Percentiles rank a stretch among this genome's conserved stretches.
These are phyloP conservation scores for Lathyrus tuberosus DNA, from an alignment of 306 rosid species.

Conservation along the genomic window DNA sequence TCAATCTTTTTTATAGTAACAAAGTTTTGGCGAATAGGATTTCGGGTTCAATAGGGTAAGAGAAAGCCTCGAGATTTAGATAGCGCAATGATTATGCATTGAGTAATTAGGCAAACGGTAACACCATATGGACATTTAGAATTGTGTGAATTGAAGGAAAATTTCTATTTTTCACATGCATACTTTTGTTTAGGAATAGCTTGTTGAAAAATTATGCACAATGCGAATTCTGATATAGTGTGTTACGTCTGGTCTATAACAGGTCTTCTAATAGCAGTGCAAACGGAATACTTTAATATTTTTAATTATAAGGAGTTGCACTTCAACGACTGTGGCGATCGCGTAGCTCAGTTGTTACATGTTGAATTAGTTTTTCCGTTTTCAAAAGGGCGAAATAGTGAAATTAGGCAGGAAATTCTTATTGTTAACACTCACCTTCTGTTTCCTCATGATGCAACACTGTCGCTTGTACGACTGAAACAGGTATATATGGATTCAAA, in stretches of 20 bases:
- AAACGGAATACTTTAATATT: conserved; percentile 51
- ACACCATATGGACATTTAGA: conserved; percentile 20
- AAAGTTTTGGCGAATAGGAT: neutral
- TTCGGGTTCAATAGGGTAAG: neutral
- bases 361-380: conserved; percentile 51
- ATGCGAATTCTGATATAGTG: conserved; percentile 20
- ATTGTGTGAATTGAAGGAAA: neutral
- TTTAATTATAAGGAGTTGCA: conserved; percentile 61
- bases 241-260: conserved; percentile 32
- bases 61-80: neutral
- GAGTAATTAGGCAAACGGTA: conserved; percentile 4
- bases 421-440: conserved; percentile 62
- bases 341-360: conserved; percentile 65
- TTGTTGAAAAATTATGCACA: conserved; percentile 7
- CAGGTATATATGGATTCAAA: conserved; percentile 48
- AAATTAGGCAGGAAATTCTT: conserved; percentile 58
- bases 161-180: neutral
- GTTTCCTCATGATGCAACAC: conserved; percentile 66
- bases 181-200: neutral
- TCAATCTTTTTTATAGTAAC: neutral
- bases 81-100: neutral
- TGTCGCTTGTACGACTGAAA: conserved; percentile 53
- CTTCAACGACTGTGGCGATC: conserved; percentile 64
- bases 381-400: conserved; percentile 45
- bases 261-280: conserved; percentile 69